A percentile compares a stretch with the other conserved stretches of the same genome.
Conservation (phyloP, 2,329 filamentous ascomycete genomes). For the Fusarium clavum region DNA sequence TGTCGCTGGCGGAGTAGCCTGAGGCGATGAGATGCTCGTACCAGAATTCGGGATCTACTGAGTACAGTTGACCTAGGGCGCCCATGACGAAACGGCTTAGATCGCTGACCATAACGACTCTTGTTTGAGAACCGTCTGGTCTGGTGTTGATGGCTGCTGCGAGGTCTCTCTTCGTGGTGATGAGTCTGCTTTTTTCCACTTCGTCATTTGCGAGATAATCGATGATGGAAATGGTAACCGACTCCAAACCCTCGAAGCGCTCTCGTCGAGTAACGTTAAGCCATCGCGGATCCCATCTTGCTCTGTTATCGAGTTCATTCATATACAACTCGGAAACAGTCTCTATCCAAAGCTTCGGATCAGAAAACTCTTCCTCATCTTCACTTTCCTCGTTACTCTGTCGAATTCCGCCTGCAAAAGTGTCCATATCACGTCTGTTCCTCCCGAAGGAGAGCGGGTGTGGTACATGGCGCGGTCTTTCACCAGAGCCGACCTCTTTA, state of each 20-base stretch:
- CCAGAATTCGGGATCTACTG: slow-evolving; percentile 48
- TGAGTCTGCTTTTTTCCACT: neutral
- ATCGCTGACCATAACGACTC: slow-evolving; percentile 46
- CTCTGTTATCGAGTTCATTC: slow-evolving; percentile 42
- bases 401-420: neutral
- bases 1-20: slow-evolving; percentile 45
- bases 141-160: slow-evolving; percentile 5
- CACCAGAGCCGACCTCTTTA: neutral
- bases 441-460: slow-evolving; percentile 28
- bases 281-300: slow-evolving; percentile 20
- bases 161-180: slow-evolving; percentile 18
- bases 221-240: slow-evolving; percentile 6
- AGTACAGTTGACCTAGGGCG: slow-evolving; percentile 44
- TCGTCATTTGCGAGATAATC: slow-evolving; percentile 5
- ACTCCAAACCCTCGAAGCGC: slow-evolving; percentile 22
- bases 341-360: slow-evolving; percentile 47
- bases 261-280: slow-evolving; percentile 19
- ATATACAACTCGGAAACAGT: slow-evolving; percentile 48
- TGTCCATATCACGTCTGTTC: slow-evolving; percentile 36
- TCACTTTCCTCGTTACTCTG: neutral
- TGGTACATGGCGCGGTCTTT: neutral
- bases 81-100: slow-evolving; percentile 50
- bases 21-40: slow-evolving; percentile 47
- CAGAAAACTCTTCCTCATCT: slow-evolving; percentile 41
- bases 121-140: slow-evolving; percentile 19